phyloP scores from a whole-genome alignment of 108 stramenopile species.

The Stephanodiscus minutulus region DNA sequence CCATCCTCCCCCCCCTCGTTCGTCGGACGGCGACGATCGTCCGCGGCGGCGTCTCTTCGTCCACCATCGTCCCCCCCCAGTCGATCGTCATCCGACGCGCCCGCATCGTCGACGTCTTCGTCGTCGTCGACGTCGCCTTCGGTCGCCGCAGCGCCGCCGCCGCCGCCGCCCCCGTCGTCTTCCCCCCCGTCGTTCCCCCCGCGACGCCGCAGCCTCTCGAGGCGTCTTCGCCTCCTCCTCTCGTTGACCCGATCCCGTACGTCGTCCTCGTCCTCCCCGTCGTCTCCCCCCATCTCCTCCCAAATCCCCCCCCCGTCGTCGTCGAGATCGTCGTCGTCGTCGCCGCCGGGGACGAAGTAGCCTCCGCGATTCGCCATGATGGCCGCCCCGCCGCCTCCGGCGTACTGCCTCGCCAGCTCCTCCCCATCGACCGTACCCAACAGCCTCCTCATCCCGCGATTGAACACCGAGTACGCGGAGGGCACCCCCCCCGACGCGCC shows the following conservation, averaged over 20 bases:
- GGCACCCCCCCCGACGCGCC: slow-evolving; percentile 53
- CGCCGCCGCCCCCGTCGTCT: slow-evolving; percentile 3
- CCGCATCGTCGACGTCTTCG: not conserved
- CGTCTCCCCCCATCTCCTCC: slow-evolving; percentile 17
- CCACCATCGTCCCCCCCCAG: too few species aligned
- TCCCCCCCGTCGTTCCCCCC: slow-evolving; percentile 13
- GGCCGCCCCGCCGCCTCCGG: slow-evolving; percentile 53
- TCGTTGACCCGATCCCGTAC: slow-evolving; percentile 15
- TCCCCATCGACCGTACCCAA: slow-evolving; percentile 80
- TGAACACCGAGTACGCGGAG: slow-evolving; percentile 83
- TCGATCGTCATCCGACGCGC: not conserved
- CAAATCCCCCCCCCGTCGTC: slow-evolving; percentile 18
- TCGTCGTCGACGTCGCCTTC: slow-evolving; percentile 22
- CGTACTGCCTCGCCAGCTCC: slow-evolving; percentile 71
- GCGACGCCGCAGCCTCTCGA: slow-evolving; percentile 31
- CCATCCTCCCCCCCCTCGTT: slow-evolving; percentile 17
- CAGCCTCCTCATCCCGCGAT: slow-evolving; percentile 74
- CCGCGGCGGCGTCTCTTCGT: not conserved
- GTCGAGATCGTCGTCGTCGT: slow-evolving; percentile 12
- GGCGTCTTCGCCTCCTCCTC: slow-evolving; percentile 34
- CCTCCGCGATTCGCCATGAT: too few species aligned
- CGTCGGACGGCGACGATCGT: not conserved
- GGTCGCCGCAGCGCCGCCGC: not conserved
- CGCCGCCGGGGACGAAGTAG: too few species aligned
- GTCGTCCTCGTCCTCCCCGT: slow-evolving; percentile 35